Evolutionary conservation across 345 rosid genomes (phyloP).

Genomic region (Pugionium dolabratum): DNA sequence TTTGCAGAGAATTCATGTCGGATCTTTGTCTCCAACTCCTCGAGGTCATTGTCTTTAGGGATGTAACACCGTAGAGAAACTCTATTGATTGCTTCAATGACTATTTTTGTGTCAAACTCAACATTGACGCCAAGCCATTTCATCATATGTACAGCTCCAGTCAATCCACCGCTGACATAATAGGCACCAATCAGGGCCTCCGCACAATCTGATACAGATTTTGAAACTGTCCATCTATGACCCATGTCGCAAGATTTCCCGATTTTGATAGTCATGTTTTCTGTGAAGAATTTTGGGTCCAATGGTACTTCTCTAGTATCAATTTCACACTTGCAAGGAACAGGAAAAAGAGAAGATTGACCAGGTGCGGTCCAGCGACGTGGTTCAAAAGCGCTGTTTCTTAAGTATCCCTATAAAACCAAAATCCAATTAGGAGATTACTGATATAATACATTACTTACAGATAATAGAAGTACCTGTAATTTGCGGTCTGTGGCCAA

Average conservation of each 20-base stretch:
- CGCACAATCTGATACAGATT: slow-evolving; percentile 80
- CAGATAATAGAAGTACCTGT: slow-evolving; percentile 54
- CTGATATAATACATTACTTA: slow-evolving; percentile 12
- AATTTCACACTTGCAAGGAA: slow-evolving; percentile 68
- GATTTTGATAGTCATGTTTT: slow-evolving; percentile 49
- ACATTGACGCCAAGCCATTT: slow-evolving; percentile 76
- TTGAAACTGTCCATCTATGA: slow-evolving; percentile 86
- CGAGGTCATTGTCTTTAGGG: slow-evolving; percentile 51
- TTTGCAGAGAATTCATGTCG: slow-evolving; percentile 57
- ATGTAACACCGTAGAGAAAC: slow-evolving; percentile 50
- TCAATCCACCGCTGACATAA: slow-evolving; percentile 66
- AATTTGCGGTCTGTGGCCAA: slow-evolving; percentile 58
- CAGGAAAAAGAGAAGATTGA: slow-evolving; percentile 50
- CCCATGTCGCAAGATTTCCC: slow-evolving; percentile 74
- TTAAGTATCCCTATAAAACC: slow-evolving; percentile 62
- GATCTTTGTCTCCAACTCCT: slow-evolving; percentile 61
- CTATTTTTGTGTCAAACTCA: slow-evolving; percentile 49
- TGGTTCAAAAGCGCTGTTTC: slow-evolving; percentile 79
- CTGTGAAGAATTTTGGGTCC: slow-evolving; percentile 57
- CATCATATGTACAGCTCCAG: slow-evolving; percentile 62
- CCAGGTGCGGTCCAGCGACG: slow-evolving; percentile 96
- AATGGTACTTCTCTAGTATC: slow-evolving; percentile 71
- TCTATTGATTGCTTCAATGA: slow-evolving; percentile 50
- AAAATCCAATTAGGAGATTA: background rate
- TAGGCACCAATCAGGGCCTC: slow-evolving; percentile 89